Conservation (phyloP, 768 basidiomycete genomes). For the Leccinum rimulosum region DNA sequence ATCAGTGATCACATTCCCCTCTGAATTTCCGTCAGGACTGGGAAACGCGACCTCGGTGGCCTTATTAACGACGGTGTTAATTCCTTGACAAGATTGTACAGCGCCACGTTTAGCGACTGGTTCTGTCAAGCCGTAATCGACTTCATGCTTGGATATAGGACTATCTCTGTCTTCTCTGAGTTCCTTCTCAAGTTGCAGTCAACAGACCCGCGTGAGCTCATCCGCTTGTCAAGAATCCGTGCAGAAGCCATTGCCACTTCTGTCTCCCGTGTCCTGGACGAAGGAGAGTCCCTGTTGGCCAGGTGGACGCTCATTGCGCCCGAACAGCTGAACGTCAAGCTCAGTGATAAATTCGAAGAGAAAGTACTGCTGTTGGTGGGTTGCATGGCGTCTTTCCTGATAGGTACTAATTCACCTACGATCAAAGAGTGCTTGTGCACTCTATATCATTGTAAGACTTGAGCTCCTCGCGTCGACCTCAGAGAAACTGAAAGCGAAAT, state of each 20-base stretch:
- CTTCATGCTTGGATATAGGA: constrained; percentile 86
- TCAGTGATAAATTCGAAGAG: constrained; percentile 85
- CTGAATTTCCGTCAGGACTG: constrained; percentile 56
- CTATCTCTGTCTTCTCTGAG: constrained; percentile 86
- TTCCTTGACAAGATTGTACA: constrained; percentile 87
- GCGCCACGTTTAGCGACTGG: constrained; percentile 93
- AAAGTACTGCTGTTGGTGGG: constrained; percentile 86
- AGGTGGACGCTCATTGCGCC: constrained; percentile 96
- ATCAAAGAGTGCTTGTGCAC: constrained; percentile 42
- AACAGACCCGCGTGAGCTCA: constrained; percentile 88
- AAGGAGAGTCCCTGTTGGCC: constrained; percentile 72
- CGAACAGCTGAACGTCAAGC: constrained; percentile 63
- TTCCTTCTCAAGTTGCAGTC: constrained; percentile 86
- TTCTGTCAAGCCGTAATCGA: constrained; percentile 96
- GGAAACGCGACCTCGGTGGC: constrained; percentile 90
- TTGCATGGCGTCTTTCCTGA: constrained; percentile 10
- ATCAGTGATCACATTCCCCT: not conserved
- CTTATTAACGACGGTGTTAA: constrained; percentile 96
- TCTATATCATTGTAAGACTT: constrained; percentile 74
- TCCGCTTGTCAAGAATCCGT: constrained; percentile 84
- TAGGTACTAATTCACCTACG: constrained; percentile 1
- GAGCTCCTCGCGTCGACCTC: not conserved
- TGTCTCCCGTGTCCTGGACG: constrained; percentile 68
- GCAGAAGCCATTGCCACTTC: constrained; percentile 91
- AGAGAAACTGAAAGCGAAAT: constrained; percentile 2